Base-by-base conservation (phyloP, 2,329 filamentous ascomycete species). In the Aspergillus terreus region DNA sequence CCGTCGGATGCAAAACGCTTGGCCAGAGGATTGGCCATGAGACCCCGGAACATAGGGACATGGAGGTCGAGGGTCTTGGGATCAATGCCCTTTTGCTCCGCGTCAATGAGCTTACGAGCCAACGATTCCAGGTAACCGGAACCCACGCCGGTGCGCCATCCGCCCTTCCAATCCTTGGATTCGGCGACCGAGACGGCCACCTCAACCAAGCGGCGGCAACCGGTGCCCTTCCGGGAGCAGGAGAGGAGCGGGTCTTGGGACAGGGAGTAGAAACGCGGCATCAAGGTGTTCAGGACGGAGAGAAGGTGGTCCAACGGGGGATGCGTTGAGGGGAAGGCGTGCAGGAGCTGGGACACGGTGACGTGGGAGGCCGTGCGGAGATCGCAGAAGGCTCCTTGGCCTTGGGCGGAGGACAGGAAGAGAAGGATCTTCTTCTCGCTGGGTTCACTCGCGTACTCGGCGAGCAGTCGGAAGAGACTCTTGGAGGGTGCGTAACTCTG, bases 241-340 rank as follows among this genome's bases (percentile, higher is more conserved):
- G 84, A 87, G 60, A 95, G 84, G 58, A 94, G 89, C 0, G 94
- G 94, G 65, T 99, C 94, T 69, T 96, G 96, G 49, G 92, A 96
- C 12, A 99, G 84, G 4, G 92, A 97, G 76, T 99, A 99, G 78
- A 99, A 99, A 54, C 94, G 88, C 2, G 94, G 94, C 92, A 97
- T 97, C 47, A 97, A 81, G 45, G 90, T 88, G 63, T 88, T 88
- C 48, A 96, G 82, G 41, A 87, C 82, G 2, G 88, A 88, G 33
- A 96, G 80, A 10, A 99, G 78, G 53, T 85, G 78, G 49, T 94
- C 88, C 62, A 99, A 78, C 4, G 92, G 91, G 48, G 94, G 94
- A 67, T 90, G 89, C 6, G 90, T 84, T 38, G 90, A 96, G 2
- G 94, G 91, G 77, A 99, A 99, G 1, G 94, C 94, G 65, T 87